Base-by-base conservation (phyloP, 1,139 yeast genomes). In the Taphrina wiesneri region DNA sequence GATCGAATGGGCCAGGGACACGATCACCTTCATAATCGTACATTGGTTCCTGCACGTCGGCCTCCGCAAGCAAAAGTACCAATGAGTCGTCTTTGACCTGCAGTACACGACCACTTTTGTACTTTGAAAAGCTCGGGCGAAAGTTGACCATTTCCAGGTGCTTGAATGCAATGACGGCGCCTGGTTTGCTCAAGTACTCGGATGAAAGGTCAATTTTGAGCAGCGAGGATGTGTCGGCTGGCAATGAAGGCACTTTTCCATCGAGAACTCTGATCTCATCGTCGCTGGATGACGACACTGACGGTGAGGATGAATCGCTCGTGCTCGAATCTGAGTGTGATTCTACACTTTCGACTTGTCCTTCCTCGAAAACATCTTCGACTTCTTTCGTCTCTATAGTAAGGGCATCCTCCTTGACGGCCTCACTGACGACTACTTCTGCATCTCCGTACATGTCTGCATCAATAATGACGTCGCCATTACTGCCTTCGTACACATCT, bases 1-100 rank as follows among this genome's bases (percentile, higher is more conserved):
- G 23, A 11, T 49, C 64, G 41, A 60, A 60, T 7, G 46, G 46
- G 4, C 64, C 64, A 15, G 56, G 57, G 7, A 60, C 56, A 1
- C 64, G 47, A n/a, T 60, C 56, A 17, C 64, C 64, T 26, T 60
- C 64, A 17, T 60, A 60, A 13, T 60, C 64, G 30, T 60, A 60
- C 51, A 49, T 41, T 26, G 57, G 36, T n/a, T 41, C 51, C 30
- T 60, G 56, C 3, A 49, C 51, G 28, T 60, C 64, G 3, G 49
- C 49, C 21, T 51, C 30, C 6, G 64, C 64, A 21, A 60, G 30
- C 25, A 25, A 19, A 26, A 60, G 52, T n/a, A 36, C 52, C 23
- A 60, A 26, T 13, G n/a, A 13, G 11, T 26, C 47, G 7, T 47
- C 57, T 19, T 39, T 32, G 15, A 26, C 19, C 30, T 60, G 21